Percentiles rank a stretch among this genome's conserved stretches.
Conservation (phyloP, 768 basidiomycete species). For the Neoboletus magnificus region DNA sequence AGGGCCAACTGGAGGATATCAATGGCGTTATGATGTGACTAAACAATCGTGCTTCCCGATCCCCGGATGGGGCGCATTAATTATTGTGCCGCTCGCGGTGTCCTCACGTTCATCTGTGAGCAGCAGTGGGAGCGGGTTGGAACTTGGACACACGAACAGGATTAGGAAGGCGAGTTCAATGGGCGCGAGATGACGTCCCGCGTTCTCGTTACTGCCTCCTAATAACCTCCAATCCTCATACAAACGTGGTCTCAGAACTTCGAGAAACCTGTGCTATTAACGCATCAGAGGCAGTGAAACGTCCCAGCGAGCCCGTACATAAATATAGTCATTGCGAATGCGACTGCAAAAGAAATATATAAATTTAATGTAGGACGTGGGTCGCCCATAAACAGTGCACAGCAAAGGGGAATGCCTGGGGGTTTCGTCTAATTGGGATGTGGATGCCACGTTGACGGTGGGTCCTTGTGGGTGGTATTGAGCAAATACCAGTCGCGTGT, state of each 20-base stretch:
- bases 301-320: not conserved
- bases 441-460: not conserved
- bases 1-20: not conserved
- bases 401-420: constrained; percentile 1
- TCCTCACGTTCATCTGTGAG: too few species aligned
- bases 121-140: too few species aligned
- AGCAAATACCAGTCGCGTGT: not conserved
- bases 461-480: constrained; percentile 11
- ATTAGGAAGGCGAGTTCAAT: not conserved
- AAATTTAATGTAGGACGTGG: constrained; percentile 8
- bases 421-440: constrained; percentile 18
- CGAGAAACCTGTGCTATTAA: constrained; percentile 4
- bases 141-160: too few species aligned
- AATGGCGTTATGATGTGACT: not conserved
- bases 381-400: constrained; percentile 11
- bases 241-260: constrained; percentile 2
- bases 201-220: not conserved
- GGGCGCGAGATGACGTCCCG: constrained; percentile 2
- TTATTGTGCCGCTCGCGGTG: too few species aligned
- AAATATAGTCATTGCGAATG: constrained; percentile 6
- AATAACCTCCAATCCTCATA: constrained; percentile 13
- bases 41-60: not conserved
- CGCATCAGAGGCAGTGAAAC: constrained; percentile 6
- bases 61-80: not conserved
- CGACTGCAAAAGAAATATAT: constrained; percentile 4